Conservation (phyloP, 2,329 filamentous ascomycete genomes). For the Gremmenia infestans region DNA sequence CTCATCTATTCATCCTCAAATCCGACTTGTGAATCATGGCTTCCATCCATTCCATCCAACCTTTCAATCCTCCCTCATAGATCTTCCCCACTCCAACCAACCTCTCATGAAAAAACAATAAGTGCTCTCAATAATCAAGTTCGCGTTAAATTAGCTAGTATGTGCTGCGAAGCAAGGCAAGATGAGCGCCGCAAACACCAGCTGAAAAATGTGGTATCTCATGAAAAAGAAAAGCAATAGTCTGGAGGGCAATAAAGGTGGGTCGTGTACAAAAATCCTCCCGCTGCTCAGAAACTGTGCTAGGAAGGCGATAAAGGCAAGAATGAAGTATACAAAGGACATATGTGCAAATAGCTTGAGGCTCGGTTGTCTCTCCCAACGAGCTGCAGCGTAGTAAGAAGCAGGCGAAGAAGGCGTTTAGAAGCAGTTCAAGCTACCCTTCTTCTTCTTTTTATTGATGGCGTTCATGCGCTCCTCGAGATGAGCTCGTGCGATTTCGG, state of each 20-base stretch:
- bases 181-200: conserved; percentile 13
- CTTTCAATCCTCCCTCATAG: background rate
- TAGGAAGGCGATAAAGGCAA: conserved; percentile 10
- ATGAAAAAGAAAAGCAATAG: conserved; percentile 14
- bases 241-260: conserved; percentile 11
- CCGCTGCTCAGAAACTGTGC: conserved; percentile 12
- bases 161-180: background rate
- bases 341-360: conserved; percentile 7
- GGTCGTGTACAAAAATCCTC: conserved; percentile 17
- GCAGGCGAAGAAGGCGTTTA: conserved; percentile 15
- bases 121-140: background rate
- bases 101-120: background rate
- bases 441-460: conserved; percentile 76
- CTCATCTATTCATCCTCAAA: conserved; percentile 3
- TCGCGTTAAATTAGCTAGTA: background rate
- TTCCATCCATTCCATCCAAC: background rate
- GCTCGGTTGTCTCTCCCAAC: background rate
- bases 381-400: background rate
- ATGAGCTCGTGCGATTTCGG: conserved; percentile 82
- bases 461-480: conserved; percentile 94
- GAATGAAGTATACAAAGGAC: conserved; percentile 11
- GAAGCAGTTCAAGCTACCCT: conserved; percentile 94
- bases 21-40: background rate
- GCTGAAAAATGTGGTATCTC: conserved; percentile 16
- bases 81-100: background rate